Percentiles rank a stretch among this genome's conserved stretches.
Conservation (phyloP, 2,329 filamentous ascomycete species). For the Fragosphaeria purpurea region DNA sequence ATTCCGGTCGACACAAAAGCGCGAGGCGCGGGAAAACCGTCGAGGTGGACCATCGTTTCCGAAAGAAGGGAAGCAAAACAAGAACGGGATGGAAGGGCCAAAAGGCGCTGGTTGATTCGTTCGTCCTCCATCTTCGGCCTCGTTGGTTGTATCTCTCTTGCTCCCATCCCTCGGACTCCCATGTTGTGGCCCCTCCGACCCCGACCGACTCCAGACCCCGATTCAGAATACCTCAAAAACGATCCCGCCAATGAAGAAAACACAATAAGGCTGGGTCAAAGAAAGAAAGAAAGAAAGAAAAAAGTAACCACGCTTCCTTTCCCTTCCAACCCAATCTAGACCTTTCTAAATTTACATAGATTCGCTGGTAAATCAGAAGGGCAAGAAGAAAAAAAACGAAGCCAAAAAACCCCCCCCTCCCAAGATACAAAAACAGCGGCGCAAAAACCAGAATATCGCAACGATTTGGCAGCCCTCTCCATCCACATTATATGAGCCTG, state of each 20-base stretch:
- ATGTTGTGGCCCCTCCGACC: neutral
- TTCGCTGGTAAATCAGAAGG: neutral
- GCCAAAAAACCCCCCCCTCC: neutral
- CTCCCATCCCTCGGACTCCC: neutral
- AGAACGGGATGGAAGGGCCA: constrained; percentile 1
- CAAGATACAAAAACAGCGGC: neutral
- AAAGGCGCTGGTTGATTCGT: neutral
- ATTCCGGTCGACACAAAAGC: constrained; percentile 2
- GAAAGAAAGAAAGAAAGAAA: neutral
- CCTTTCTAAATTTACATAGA: neutral
- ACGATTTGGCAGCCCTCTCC: no score
- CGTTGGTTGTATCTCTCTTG: neutral
- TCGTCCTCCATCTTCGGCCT: neutral
- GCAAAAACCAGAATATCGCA: neutral
- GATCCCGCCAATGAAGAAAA: constrained; percentile 3
- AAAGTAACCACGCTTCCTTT: no score
- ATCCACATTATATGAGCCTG: neutral
- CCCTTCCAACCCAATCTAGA: neutral
- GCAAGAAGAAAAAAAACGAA: neutral
- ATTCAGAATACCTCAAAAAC: constrained; percentile 8
- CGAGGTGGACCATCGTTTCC: neutral
- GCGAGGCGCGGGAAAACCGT: neutral
- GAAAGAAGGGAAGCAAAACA: neutral
- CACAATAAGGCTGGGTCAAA: neutral
- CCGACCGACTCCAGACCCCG: constrained; percentile 9